phyloP scores from a whole-genome alignment of 164 flowering plant species.

The Aristolochia fimbriata region DNA sequence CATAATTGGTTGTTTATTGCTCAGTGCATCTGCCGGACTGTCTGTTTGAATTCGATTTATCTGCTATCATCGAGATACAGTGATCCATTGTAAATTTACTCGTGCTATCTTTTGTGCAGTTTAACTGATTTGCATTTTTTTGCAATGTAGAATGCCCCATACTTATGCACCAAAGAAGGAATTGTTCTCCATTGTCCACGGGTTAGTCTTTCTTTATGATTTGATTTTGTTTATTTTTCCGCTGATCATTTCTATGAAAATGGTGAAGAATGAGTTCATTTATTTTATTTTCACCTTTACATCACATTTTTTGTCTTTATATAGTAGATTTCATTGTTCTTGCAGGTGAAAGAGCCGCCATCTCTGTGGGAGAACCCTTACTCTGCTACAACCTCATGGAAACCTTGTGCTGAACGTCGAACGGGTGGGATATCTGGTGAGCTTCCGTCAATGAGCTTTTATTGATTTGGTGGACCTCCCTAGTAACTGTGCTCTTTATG shows the following conservation, averaged over 20 bases:
- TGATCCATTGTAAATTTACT: not conserved
- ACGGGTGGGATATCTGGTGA: constrained; percentile 55
- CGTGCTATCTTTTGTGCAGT: not conserved
- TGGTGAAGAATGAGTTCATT: not conserved
- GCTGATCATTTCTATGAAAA: not conserved
- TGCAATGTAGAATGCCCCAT: constrained; percentile 68
- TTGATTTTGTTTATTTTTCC: not conserved
- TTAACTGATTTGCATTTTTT: not conserved
- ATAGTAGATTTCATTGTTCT: not conserved
- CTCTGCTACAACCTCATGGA: constrained; percentile 95
- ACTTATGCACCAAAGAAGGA: constrained; percentile 88
- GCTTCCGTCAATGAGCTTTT: not conserved
- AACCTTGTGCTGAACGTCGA: constrained; percentile 88
- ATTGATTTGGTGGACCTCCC: not conserved
- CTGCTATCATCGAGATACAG: not conserved
- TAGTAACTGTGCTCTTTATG: not conserved
- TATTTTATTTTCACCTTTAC: not conserved
- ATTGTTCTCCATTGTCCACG: constrained; percentile 72
- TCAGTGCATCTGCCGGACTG: not conserved
- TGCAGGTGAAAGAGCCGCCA: constrained; percentile 79
- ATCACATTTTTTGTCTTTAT: not conserved
- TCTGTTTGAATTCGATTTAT: too few species aligned
- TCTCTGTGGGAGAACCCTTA: constrained; percentile 96
- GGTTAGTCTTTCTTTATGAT: constrained; percentile 34
- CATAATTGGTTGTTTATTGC: not conserved